A percentile compares a stretch with the other conserved stretches of the same genome.
Evolutionary conservation across 2,329 filamentous ascomycete genomes (phyloP).

Genomic region (Fonsecaea multimorphosa): DNA sequence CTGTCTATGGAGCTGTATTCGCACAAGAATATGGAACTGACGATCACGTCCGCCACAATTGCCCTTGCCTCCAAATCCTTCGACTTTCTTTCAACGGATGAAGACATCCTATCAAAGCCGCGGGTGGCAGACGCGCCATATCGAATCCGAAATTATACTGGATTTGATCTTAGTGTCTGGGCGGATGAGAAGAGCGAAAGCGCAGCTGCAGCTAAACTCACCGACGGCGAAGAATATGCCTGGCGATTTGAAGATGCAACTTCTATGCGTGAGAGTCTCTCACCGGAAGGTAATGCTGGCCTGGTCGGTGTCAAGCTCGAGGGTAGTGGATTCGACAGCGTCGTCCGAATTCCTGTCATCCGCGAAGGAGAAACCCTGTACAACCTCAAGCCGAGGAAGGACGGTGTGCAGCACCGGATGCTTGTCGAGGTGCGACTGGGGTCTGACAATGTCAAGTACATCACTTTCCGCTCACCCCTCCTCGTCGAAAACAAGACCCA

Average conservation of each 20-base stretch:
- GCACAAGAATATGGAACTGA: slow-evolving; percentile 88
- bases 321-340: slow-evolving; percentile 89
- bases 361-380: slow-evolving; percentile 95
- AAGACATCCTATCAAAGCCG: slow-evolving; percentile 92
- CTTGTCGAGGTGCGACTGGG: slow-evolving; percentile 91
- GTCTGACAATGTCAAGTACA: slow-evolving; percentile 96
- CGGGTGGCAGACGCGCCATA: slow-evolving; percentile 91
- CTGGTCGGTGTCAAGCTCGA: slow-evolving; percentile 84
- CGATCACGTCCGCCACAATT: slow-evolving; percentile 90
- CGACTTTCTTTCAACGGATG: slow-evolving; percentile 83
- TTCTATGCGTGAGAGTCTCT: slow-evolving; percentile 91
- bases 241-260: slow-evolving; percentile 98
- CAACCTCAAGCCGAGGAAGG: slow-evolving; percentile 83
- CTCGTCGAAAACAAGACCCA: slow-evolving; percentile 96
- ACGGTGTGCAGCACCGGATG: slow-evolving; percentile 83
- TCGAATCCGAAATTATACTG: slow-evolving; percentile 91
- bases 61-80: slow-evolving; percentile 91
- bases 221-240: slow-evolving; percentile 86
- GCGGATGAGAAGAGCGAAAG: slow-evolving; percentile 75
- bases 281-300: slow-evolving; percentile 79
- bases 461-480: slow-evolving; percentile 90
- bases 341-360: slow-evolving; percentile 86
- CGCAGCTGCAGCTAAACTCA: slow-evolving; percentile 72
- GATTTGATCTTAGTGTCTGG: slow-evolving; percentile 86
- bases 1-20: slow-evolving; percentile 86